phyloP scores from a whole-genome alignment of 106 monocot species.

The Allium cepa region DNA sequence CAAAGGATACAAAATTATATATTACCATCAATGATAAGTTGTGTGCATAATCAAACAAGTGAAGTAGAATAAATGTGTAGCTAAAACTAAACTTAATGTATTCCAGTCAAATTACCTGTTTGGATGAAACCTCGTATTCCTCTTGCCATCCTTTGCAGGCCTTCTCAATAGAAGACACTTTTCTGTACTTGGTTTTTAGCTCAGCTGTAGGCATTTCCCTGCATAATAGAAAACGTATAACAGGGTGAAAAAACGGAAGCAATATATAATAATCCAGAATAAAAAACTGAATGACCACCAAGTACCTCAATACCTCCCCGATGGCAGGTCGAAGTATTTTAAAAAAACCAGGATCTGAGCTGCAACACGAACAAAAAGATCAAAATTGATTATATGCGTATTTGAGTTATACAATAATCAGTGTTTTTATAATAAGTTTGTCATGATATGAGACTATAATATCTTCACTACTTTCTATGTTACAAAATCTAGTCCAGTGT shows the following conservation, averaged over 20 bases:
- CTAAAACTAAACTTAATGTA: no score
- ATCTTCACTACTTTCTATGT: no score
- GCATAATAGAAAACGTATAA: not conserved
- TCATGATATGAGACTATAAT: no score
- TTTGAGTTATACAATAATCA: no score
- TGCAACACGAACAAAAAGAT: slow-evolving; percentile 22
- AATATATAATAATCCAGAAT: not conserved
- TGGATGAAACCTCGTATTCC: slow-evolving; percentile 75
- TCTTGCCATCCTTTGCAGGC: slow-evolving; percentile 82
- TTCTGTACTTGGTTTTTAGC: slow-evolving; percentile 84
- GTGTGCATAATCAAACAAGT: no score
- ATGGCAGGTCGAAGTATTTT: slow-evolving; percentile 86
- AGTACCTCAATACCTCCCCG: slow-evolving; percentile 85
- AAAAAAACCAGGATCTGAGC: slow-evolving; percentile 61
- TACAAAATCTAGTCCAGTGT: no score
- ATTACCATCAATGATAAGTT: no score
- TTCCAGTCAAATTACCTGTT: slow-evolving; percentile 44
- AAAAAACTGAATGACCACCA: not conserved
- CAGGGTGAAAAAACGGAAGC: not conserved
- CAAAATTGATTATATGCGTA: not conserved
- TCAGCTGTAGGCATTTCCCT: slow-evolving; percentile 92
- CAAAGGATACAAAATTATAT: no score
- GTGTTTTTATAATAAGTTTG: no score
- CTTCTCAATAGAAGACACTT: slow-evolving; percentile 72
- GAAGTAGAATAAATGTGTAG: no score